Evolutionary conservation across 305 asterid species (phyloP).

Genomic region (Nicotiana rustica): DNA sequence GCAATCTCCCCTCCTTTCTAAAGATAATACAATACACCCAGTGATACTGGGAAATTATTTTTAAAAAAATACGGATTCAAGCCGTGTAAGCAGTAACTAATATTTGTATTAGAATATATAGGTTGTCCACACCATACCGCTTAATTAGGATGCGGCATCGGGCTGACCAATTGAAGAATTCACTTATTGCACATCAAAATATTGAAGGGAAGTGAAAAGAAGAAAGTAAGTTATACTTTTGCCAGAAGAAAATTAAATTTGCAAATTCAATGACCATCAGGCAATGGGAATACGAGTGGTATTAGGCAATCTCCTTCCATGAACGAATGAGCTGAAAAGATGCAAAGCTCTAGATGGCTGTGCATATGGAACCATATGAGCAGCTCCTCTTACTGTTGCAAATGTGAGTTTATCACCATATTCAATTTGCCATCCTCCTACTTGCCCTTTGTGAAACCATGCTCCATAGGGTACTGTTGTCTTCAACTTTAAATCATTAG

Average conservation of each 20-base stretch:
- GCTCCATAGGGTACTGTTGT: constrained; percentile 63
- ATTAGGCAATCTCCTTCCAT: constrained; percentile 61
- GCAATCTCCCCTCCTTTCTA: not conserved
- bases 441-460: constrained; percentile 82
- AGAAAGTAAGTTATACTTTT: not conserved
- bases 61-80: too few species aligned
- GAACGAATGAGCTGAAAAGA: constrained; percentile 65
- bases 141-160: too few species aligned
- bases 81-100: too few species aligned
- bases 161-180: too few species aligned
- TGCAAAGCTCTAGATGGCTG: constrained; percentile 80
- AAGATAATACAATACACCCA: too few species aligned
- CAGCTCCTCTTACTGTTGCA: constrained; percentile 86
- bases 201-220: not conserved
- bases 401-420: constrained; percentile 67
- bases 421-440: constrained; percentile 78
- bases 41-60: too few species aligned
- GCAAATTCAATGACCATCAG: constrained; percentile 3
- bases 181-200: not conserved
- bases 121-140: too few species aligned
- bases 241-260: not conserved
- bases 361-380: constrained; percentile 84
- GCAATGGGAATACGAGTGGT: constrained; percentile 34
- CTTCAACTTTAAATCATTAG: constrained; percentile 59
- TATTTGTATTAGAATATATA: too few species aligned